phyloP scores from a whole-genome alignment of 2,329 filamentous ascomycete genomes.

The Fusarium guadeloupense region DNA sequence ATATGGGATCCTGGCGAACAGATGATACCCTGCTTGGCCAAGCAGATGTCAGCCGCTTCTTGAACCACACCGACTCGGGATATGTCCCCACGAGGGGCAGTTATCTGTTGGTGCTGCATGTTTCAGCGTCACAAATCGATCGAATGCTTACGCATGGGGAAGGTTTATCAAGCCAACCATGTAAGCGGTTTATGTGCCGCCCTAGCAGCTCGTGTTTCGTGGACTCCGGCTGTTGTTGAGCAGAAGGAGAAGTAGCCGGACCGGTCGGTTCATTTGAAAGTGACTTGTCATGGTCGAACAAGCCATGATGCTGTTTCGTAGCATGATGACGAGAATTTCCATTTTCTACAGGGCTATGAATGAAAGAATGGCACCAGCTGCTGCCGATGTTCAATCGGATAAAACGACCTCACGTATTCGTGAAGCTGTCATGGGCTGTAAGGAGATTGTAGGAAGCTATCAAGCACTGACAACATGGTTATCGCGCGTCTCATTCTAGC shows the following conservation, averaged over 20 bases:
- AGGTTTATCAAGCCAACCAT: neutral
- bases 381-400: neutral
- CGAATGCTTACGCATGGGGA: neutral
- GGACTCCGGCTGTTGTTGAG: conserved; percentile 5
- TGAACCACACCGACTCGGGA: neutral
- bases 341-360: neutral
- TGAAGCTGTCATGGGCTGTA: conserved; percentile 7
- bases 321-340: neutral
- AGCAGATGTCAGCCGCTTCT: neutral
- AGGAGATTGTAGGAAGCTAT: conserved; percentile 20
- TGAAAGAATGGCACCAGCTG: conserved; percentile 1
- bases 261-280: conserved; percentile 12
- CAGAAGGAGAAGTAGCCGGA: conserved; percentile 1
- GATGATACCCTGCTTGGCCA: neutral
- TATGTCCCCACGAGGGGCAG: conserved; percentile 4
- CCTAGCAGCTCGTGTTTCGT: neutral
- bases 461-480: conserved; percentile 19
- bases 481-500: conserved; percentile 28
- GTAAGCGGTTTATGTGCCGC: neutral
- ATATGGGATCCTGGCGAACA: neutral
- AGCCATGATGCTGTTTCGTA: conserved; percentile 10
- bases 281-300: conserved; percentile 10
- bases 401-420: neutral
- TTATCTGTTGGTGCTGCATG: neutral
- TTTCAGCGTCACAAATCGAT: conserved; percentile 3